Evolutionary conservation across 345 rosid species (phyloP).

Genomic region (Punica granatum): DNA sequence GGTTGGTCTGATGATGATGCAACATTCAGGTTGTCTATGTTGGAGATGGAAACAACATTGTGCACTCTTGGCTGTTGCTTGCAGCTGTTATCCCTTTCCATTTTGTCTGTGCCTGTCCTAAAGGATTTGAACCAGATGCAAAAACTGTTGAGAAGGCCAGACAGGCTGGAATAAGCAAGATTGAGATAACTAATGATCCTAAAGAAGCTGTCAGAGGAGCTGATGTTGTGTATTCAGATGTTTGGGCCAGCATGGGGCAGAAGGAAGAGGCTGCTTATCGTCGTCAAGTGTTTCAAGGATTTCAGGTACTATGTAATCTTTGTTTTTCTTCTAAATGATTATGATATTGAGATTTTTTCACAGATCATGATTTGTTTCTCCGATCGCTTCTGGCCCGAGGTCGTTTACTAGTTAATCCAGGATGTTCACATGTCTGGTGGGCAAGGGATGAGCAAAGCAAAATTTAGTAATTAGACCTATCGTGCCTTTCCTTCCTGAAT

Average conservation of each 20-base stretch:
- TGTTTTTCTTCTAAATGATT: too few relatives aligned
- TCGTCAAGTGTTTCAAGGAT: conserved; percentile 73
- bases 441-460: too few relatives aligned
- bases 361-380: too few relatives aligned
- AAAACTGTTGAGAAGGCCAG: conserved; percentile 67
- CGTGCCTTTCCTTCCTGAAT: too few relatives aligned
- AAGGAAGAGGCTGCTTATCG: conserved; percentile 91
- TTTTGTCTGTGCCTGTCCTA: conserved; percentile 87
- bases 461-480: too few relatives aligned
- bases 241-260: conserved; percentile 99
- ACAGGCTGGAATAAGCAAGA: conserved; percentile 74
- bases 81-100: conserved; percentile 95
- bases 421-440: too few relatives aligned
- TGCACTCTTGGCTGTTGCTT: conserved; percentile 87
- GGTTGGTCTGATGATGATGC: conserved; percentile 6
- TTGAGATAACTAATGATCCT: conserved; percentile 79
- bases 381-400: too few relatives aligned
- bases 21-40: conserved; percentile 82
- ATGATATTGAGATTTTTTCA: too few relatives aligned
- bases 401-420: too few relatives aligned
- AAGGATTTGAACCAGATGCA: conserved; percentile 84
- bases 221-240: conserved; percentile 98
- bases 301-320: conserved; percentile 45
- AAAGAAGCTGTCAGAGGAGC: conserved; percentile 84
- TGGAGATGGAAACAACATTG: conserved; percentile 95